These are phyloP conservation scores for Penicillium rolfsii DNA, from an alignment of 2,329 filamentous ascomycete genomes.

Conservation along the genomic window DNA sequence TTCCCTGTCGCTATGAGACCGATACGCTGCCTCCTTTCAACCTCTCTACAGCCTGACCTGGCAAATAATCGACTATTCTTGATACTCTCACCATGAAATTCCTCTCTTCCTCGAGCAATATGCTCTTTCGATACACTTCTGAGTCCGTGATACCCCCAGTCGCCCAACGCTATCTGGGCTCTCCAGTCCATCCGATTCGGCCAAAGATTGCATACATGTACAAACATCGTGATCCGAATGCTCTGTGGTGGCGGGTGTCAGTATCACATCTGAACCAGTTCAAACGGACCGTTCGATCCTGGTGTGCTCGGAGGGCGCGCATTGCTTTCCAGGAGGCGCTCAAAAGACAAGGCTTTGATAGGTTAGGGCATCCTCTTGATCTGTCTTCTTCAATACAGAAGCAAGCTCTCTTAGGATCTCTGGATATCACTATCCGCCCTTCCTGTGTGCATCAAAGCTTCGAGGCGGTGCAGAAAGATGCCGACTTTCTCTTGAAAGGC, in stretches of 20 bases:
- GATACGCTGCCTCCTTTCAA: conserved; percentile 11
- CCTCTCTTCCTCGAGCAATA: conserved; percentile 21
- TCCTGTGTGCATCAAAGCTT: conserved; percentile 26
- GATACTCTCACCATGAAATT: conserved; percentile 25
- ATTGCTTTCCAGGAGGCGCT: conserved; percentile 52
- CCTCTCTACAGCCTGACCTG: conserved; percentile 3
- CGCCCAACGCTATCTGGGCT: conserved; percentile 36
- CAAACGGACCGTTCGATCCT: conserved; percentile 54
- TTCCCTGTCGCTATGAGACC: conserved; percentile 24
- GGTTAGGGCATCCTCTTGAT: conserved; percentile 27
- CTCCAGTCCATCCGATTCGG: conserved; percentile 39
- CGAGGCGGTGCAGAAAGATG: conserved; percentile 31
- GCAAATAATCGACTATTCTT: neutral
- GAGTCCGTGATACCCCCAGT: conserved; percentile 31
- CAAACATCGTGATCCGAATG: conserved; percentile 43
- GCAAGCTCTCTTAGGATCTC: conserved; percentile 40
- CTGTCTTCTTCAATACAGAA: neutral
- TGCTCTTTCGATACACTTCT: conserved; percentile 32
- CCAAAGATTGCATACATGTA: conserved; percentile 45
- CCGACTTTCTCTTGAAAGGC: conserved; percentile 14
- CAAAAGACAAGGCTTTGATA: conserved; percentile 50
- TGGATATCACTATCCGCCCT: conserved; percentile 35
- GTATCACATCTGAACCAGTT: conserved; percentile 32
- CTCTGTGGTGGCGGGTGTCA: conserved; percentile 54
- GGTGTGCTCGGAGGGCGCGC: conserved; percentile 48